Evolutionary conservation across 495 filamentous ascomycete species (phyloP).

Genomic region (Endocarpon pusillum): DNA sequence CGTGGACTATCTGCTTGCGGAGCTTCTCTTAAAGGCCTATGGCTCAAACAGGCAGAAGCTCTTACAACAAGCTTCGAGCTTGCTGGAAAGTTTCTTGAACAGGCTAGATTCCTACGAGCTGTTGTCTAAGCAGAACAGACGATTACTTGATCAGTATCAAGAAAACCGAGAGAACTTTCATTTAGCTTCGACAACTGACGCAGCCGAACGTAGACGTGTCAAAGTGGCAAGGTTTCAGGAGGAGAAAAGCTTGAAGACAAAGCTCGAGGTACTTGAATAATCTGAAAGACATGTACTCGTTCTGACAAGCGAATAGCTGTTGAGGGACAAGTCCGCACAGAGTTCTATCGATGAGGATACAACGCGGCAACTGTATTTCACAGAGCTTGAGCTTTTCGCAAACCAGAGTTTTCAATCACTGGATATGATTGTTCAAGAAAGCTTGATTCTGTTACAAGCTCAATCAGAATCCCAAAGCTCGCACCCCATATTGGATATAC

Average conservation of each 20-base stretch:
- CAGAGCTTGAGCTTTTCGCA: conserved; percentile 49
- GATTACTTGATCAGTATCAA: conserved; percentile 53
- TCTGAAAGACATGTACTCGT: no score
- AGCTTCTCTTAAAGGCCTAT: conserved; percentile 42
- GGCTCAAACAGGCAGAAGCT: conserved; percentile 38
- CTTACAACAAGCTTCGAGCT: conserved; percentile 42
- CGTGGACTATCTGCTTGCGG: conserved; percentile 49
- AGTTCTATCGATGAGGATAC: conserved; percentile 70
- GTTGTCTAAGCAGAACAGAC: conserved; percentile 45
- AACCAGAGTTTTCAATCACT: conserved; percentile 75
- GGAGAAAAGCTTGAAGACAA: conserved; percentile 74
- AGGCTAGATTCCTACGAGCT: conserved; percentile 64
- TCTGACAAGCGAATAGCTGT: no score
- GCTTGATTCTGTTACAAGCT: conserved; percentile 64
- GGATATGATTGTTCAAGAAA: conserved; percentile 68
- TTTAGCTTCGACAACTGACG: conserved; percentile 49
- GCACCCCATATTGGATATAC: conserved; percentile 17
- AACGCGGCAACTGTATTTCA: conserved; percentile 58
- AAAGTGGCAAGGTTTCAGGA: conserved; percentile 76
- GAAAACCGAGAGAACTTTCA: conserved; percentile 51
- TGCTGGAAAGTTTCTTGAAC: conserved; percentile 62
- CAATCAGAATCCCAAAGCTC: conserved; percentile 15
- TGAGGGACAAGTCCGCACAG: no score
- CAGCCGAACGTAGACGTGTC: conserved; percentile 51
- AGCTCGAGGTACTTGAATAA: conserved; percentile 64